These are phyloP conservation scores for Trichophyton simii DNA, from an alignment of 2,329 filamentous ascomycete genomes.

Conservation along the genomic window DNA sequence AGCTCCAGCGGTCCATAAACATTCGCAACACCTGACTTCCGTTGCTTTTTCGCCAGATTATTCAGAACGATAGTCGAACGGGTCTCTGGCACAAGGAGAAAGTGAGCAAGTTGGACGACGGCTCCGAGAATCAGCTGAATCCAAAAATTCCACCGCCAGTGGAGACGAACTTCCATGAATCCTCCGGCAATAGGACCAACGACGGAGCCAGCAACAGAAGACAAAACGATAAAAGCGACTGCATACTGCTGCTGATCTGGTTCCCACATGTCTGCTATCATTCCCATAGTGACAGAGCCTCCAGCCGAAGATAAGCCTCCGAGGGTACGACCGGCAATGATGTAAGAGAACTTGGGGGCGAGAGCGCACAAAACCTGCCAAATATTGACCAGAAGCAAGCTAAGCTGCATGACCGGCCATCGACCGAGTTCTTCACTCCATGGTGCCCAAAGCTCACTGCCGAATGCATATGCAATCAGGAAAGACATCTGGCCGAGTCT, in stretches of 20 bases:
- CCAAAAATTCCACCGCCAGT: constrained; percentile 53
- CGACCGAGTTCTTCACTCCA: constrained; percentile 75
- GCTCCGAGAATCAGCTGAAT: constrained; percentile 47
- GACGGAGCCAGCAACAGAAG: constrained; percentile 42
- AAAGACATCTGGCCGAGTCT: constrained; percentile 64
- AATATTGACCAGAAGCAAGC: constrained; percentile 61
- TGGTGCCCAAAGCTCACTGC: constrained; percentile 76
- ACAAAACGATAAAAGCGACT: constrained; percentile 48
- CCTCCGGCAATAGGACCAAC: constrained; percentile 41
- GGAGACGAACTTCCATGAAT: constrained; percentile 36
- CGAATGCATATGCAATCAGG: constrained; percentile 65
- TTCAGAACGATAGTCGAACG: constrained; percentile 47
- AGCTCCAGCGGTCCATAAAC: constrained; percentile 64
- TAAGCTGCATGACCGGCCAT: constrained; percentile 60
- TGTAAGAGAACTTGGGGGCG: constrained; percentile 56
- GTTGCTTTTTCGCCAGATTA: constrained; percentile 44
- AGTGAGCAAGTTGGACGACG: constrained; percentile 40
- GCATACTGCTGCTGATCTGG: constrained; percentile 47
- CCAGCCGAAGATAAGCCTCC: constrained; percentile 52
- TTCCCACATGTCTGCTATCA: constrained; percentile 52
- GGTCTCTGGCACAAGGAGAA: constrained; percentile 43
- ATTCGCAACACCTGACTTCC: constrained; percentile 44
- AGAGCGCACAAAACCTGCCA: constrained; percentile 61
- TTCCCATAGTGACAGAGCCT: constrained; percentile 52
- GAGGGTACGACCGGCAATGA: constrained; percentile 56